These are phyloP conservation scores for Chytriomyces hyalinus DNA, from an alignment of 192 early-diverging fungal species.

Conservation along the genomic window DNA sequence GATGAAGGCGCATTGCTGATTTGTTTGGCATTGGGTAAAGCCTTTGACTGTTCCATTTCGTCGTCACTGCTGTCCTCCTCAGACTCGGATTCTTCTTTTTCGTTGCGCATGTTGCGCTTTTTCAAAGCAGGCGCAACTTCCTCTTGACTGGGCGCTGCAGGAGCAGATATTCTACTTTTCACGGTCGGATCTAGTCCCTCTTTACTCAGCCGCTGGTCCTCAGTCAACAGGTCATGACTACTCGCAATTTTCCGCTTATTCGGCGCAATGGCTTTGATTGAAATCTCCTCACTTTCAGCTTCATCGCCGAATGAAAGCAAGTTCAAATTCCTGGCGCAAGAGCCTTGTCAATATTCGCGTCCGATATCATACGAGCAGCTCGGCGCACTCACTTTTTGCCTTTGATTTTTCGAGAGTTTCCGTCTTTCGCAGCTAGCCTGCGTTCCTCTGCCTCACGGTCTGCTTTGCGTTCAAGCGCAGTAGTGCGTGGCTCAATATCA, in stretches of 20 bases:
- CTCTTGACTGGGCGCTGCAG: no score
- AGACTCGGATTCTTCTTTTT: background rate
- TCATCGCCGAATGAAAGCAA: slow-evolving; percentile 93
- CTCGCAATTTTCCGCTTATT: slow-evolving; percentile 64
- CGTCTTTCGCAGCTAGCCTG: slow-evolving; percentile 16
- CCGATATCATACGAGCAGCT: background rate
- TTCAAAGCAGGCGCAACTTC: no score
- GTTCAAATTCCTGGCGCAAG: slow-evolving; percentile 62
- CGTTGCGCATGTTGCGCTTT: no score
- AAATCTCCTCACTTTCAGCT: slow-evolving; percentile 59
- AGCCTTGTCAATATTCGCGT: background rate
- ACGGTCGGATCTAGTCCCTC: slow-evolving; percentile 11
- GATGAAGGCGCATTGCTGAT: background rate
- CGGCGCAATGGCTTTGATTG: slow-evolving; percentile 12
- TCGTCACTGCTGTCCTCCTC: slow-evolving; percentile 6
- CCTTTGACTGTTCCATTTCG: background rate
- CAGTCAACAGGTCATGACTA: slow-evolving; percentile 75
- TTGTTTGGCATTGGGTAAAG: background rate
- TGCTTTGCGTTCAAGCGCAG: slow-evolving; percentile 49
- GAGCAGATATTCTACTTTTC: no score
- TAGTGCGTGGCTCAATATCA: slow-evolving; percentile 81
- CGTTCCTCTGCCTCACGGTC: slow-evolving; percentile 42
- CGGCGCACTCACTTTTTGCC: slow-evolving; percentile 61
- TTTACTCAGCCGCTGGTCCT: slow-evolving; percentile 46
- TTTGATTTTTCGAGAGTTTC: slow-evolving; percentile 48